Conservation (phyloP, 345 rosid genomes). For the Acer campestre region DNA sequence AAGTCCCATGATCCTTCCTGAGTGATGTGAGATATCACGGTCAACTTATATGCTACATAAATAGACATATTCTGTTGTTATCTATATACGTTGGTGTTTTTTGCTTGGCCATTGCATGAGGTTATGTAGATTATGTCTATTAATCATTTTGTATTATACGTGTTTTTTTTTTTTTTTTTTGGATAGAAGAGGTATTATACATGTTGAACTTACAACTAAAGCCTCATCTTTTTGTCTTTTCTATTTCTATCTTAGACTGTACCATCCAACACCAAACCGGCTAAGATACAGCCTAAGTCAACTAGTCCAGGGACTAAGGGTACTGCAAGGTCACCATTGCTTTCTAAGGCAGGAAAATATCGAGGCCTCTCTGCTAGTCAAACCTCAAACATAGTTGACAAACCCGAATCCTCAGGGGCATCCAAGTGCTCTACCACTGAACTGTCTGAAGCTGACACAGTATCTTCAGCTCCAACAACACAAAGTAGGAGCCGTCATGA, state of each 20-base stretch:
- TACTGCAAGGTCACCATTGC: slow-evolving; percentile 23
- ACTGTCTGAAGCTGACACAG: slow-evolving; percentile 20
- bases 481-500: slow-evolving; percentile 14
- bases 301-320: slow-evolving; percentile 30
- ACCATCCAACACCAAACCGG: slow-evolving; percentile 27
- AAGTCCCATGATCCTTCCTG: neutral
- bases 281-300: slow-evolving; percentile 24
- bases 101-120: neutral
- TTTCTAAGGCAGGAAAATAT: slow-evolving; percentile 31
- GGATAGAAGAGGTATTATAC: too few relatives aligned
- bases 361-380: slow-evolving; percentile 17
- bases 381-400: slow-evolving; percentile 2
- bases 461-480: slow-evolving; percentile 22
- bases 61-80: neutral
- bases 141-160: neutral
- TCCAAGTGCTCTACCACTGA: slow-evolving; percentile 19
- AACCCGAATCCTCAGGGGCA: slow-evolving; percentile 17
- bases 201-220: neutral
- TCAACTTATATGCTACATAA: too few relatives aligned
- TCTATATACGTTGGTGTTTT: neutral
- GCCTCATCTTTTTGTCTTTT: neutral
- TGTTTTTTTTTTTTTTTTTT: too few relatives aligned
- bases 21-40: too few relatives aligned
- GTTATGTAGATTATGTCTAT: neutral
- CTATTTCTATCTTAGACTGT: slow-evolving; percentile 29